A percentile compares a stretch with the other conserved stretches of the same genome.
phyloP scores from a whole-genome alignment of 2,329 filamentous ascomycete genomes.

The Aureobasidium mangrovei region DNA sequence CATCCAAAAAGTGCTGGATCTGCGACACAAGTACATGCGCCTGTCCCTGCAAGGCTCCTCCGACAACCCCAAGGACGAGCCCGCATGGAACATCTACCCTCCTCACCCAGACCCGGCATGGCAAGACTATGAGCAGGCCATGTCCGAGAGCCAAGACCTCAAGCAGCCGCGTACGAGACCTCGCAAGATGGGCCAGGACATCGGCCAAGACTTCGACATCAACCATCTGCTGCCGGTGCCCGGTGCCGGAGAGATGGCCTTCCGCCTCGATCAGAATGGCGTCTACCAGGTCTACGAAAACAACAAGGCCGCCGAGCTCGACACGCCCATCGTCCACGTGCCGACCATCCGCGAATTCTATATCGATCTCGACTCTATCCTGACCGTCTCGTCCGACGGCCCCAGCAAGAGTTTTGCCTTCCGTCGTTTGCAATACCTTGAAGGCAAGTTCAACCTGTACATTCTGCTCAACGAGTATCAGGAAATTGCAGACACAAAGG shows the following conservation, averaged over 20 bases:
- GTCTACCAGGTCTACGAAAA: constrained; percentile 90
- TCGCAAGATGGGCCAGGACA: constrained; percentile 79
- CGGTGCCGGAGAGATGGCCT: constrained; percentile 60
- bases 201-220: constrained; percentile 87
- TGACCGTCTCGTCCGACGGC: constrained; percentile 86
- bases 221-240: constrained; percentile 69
- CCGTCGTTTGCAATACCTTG: constrained; percentile 84
- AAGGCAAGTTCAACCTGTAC: constrained; percentile 96
- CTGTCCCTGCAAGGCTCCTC: constrained; percentile 72
- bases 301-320: constrained; percentile 50
- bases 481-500: constrained; percentile 95
- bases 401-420: constrained; percentile 97
- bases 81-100: constrained; percentile 81
- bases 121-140: constrained; percentile 33
- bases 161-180: constrained; percentile 38
- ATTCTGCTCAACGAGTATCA: constrained; percentile 91
- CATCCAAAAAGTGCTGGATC: constrained; percentile 80
- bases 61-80: constrained; percentile 82
- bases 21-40: constrained; percentile 79
- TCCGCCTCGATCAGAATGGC: constrained; percentile 69
- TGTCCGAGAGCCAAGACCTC: constrained; percentile 28
- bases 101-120: constrained; percentile 86
- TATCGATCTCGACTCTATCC: constrained; percentile 79
- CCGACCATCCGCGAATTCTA: constrained; percentile 93
- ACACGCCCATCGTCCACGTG: constrained; percentile 68